Evolutionary conservation across 148 eudicot genomes (phyloP).

Genomic region (Simmondsia chinensis): DNA sequence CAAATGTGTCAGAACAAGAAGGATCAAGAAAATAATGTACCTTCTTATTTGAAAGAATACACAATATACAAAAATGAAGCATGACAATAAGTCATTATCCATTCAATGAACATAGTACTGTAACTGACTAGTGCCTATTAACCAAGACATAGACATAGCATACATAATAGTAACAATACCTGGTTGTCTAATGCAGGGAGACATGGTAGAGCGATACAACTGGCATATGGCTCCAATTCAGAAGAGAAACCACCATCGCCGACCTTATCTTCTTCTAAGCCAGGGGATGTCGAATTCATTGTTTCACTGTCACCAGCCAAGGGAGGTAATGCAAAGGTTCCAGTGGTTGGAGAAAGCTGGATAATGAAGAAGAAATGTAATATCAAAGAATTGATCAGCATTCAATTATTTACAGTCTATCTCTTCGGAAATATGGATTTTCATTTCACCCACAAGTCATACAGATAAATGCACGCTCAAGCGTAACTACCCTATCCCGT

Average conservation of each 20-base stretch:
- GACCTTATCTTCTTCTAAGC: conserved; percentile 19
- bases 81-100: too few species aligned
- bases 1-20: too few species aligned
- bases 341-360: conserved; percentile 61
- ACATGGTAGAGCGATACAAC: conserved; percentile 12
- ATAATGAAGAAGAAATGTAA: not conserved
- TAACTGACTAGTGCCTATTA: too few species aligned
- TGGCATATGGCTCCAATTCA: conserved; percentile 17
- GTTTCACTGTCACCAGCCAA: conserved; percentile 19
- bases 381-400: not conserved
- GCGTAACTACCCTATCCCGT: too few species aligned
- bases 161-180: conserved; percentile 12
- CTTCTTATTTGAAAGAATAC: too few species aligned
- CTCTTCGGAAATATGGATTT: too few species aligned
- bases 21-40: too few species aligned
- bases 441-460: too few species aligned
- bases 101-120: too few species aligned
- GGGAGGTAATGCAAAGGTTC: conserved; percentile 28
- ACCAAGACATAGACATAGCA: not conserved
- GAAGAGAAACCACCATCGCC: conserved; percentile 19
- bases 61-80: too few species aligned
- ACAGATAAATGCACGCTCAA: too few species aligned
- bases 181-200: conserved; percentile 17
- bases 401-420: too few species aligned
- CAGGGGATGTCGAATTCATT: conserved; percentile 19